Base-by-base conservation (phyloP, 2,329 filamentous ascomycete species). In the Apiospora malaysiana region DNA sequence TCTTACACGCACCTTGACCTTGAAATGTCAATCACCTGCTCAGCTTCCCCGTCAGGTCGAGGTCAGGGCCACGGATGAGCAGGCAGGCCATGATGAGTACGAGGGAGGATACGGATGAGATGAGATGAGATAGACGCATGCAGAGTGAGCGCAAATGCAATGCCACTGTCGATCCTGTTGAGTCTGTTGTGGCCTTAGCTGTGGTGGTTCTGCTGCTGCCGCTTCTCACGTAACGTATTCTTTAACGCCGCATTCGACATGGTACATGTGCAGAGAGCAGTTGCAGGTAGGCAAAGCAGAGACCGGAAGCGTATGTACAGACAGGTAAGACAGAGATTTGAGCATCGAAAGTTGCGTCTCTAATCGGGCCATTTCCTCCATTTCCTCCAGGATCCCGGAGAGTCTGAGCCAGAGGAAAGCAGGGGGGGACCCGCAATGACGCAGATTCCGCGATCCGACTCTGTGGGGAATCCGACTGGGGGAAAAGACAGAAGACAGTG, bases 361-460 rank as follows among this genome's bases (percentile, higher is more conserved):
- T 63, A 63, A 63, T 63, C 56, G 56, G 56, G 56, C 56, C 56
- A 63, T 63, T 21, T 59, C 16, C 51, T 27, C 56, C 56, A 63
- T 63, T 21, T 59, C 16, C 51, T 27, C 14, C 49, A 27, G 25
- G 25, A 16, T 56, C 25, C 25, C 49, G 4, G 23, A 56, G 49
- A 23, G 27, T 9, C 25, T 5, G 12, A 42, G 12, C 4, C 42
- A 16, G 14, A 16, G 42, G 4, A 16, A 4, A 45, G 14, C 14
- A 45, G 42, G 12, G 18, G 18, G 8, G 45, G 56, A 63, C 56
- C 56, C 56, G 56, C 56, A 63, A 63, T 63, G 56, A 63, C 56
- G 56, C 56, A 63, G 32, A 40, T 63, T 63, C 56, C 56, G 56
- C 18, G 18, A 63, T 63, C 56, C 56, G 56, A 63, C 56, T 37